These are phyloP conservation scores for Paecilomyces variotii DNA, from an alignment of 2,329 filamentous ascomycete species.

Conservation along the genomic window DNA sequence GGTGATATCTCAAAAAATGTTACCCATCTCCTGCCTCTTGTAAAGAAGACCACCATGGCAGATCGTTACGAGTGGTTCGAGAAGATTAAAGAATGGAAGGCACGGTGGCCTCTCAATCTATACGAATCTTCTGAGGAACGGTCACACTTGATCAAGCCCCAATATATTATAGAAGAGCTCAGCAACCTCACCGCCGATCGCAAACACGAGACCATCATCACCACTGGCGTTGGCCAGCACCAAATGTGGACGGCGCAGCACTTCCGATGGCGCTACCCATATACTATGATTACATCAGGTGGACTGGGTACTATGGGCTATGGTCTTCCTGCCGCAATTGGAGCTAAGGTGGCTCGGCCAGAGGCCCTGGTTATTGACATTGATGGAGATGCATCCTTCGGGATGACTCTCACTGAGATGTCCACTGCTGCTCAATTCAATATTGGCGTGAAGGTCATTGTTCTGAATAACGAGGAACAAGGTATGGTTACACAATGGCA, in stretches of 20 bases:
- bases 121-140: no score
- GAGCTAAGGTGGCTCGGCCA: conserved; percentile 69
- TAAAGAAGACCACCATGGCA: no score
- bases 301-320: conserved; percentile 88
- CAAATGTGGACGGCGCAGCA: conserved; percentile 95
- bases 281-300: conserved; percentile 84
- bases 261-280: conserved; percentile 78
- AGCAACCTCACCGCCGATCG: conserved; percentile 66
- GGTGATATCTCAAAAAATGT: no score
- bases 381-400: conserved; percentile 83
- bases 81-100: no score
- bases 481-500: conserved; percentile 95
- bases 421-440: conserved; percentile 82
- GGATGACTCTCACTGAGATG: conserved; percentile 86
- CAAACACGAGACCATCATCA: conserved; percentile 71
- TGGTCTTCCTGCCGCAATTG: conserved; percentile 81
- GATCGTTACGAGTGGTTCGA: no score
- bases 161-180: conserved; percentile 76
- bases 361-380: conserved; percentile 83
- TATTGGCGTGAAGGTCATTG: conserved; percentile 81
- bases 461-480: conserved; percentile 87
- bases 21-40: no score
- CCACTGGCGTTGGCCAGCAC: conserved; percentile 86
- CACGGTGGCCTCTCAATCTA: no score
- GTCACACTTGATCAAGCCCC: conserved; percentile 33